These are phyloP conservation scores for Choanephora cucurbitarum DNA, from an alignment of 371 early-diverging fungal species.

Conservation along the genomic window DNA sequence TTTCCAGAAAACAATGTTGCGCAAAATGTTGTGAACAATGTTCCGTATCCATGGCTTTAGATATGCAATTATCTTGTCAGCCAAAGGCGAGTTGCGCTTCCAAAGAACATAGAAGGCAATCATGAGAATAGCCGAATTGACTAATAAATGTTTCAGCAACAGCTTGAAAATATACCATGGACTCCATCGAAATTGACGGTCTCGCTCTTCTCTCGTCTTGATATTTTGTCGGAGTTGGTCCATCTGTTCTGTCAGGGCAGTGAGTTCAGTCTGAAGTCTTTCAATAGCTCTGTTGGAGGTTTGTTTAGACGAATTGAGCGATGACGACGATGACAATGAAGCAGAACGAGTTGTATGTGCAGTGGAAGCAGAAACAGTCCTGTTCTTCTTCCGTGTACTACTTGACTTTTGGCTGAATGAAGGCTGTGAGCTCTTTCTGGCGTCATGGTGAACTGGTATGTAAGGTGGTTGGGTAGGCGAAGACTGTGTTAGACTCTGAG, in stretches of 20 bases:
- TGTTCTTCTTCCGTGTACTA: constrained; percentile 2
- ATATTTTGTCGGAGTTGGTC: constrained; percentile 34
- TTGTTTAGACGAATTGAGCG: constrained; percentile 1
- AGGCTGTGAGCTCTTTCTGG: constrained; percentile 5
- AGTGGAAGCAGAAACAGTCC: too few relatives aligned
- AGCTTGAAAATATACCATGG: constrained; percentile 23
- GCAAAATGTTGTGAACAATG: constrained; percentile 19
- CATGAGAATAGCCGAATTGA: constrained; percentile 35
- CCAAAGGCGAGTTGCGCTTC: constrained; percentile 40
- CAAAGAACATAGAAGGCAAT: constrained; percentile 36
- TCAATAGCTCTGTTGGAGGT: constrained; percentile 37
- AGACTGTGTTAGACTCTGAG: constrained; percentile 20
- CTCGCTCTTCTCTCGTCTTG: constrained; percentile 26
- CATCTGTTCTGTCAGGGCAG: constrained; percentile 52
- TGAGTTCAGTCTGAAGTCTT: constrained; percentile 50
- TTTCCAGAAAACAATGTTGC: constrained; percentile 43
- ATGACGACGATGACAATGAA: not conserved
- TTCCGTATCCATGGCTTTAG: constrained; percentile 31
- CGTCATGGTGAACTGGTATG: not conserved
- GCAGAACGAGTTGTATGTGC: too few relatives aligned
- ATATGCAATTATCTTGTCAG: constrained; percentile 34
- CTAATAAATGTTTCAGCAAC: constrained; percentile 33
- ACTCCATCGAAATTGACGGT: constrained; percentile 27
- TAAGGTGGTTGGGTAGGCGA: constrained; percentile 35
- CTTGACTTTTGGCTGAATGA: constrained; percentile 5